These are phyloP conservation scores for Aureobasidium vineae DNA, from an alignment of 2,329 filamentous ascomycete genomes.

Conservation along the genomic window DNA sequence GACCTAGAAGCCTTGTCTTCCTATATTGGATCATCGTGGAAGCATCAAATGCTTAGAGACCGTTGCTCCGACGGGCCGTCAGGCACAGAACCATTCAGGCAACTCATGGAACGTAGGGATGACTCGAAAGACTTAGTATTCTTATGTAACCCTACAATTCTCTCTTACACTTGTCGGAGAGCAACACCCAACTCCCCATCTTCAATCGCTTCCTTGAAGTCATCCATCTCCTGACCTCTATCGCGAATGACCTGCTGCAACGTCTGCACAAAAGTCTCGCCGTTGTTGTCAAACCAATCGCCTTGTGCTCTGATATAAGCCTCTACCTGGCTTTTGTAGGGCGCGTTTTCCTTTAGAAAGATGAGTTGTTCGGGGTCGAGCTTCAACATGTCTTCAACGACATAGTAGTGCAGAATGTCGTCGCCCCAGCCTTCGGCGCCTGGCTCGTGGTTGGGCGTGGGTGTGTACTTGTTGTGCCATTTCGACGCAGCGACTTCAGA, in stretches of 20 bases:
- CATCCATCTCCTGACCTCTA: slow-evolving; percentile 52
- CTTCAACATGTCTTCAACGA: slow-evolving; percentile 64
- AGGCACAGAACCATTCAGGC: background rate
- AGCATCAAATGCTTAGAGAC: background rate
- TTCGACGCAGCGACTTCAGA: slow-evolving; percentile 11
- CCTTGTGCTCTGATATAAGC: slow-evolving; percentile 52
- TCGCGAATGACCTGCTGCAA: slow-evolving; percentile 57
- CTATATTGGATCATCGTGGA: too few relatives aligned
- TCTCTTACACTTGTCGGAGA: background rate
- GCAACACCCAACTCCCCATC: slow-evolving; percentile 68
- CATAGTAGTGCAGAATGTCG: slow-evolving; percentile 62
- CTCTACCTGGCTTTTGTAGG: slow-evolving; percentile 58
- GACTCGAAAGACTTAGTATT: background rate
- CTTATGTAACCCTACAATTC: background rate
- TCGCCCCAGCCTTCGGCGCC: slow-evolving; percentile 64
- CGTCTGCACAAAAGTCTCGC: slow-evolving; percentile 61
- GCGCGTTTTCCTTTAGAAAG: slow-evolving; percentile 56
- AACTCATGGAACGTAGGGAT: background rate
- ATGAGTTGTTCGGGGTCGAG: slow-evolving; percentile 60
- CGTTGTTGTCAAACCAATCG: slow-evolving; percentile 63
- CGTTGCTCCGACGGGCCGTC: background rate
- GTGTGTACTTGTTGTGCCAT: slow-evolving; percentile 28
- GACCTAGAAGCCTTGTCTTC: background rate
- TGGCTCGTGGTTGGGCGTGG: slow-evolving; percentile 36
- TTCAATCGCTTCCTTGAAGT: slow-evolving; percentile 64